Base-by-base conservation (phyloP, 2,329 filamentous ascomycete species). In the Talaromyces verruculosus region DNA sequence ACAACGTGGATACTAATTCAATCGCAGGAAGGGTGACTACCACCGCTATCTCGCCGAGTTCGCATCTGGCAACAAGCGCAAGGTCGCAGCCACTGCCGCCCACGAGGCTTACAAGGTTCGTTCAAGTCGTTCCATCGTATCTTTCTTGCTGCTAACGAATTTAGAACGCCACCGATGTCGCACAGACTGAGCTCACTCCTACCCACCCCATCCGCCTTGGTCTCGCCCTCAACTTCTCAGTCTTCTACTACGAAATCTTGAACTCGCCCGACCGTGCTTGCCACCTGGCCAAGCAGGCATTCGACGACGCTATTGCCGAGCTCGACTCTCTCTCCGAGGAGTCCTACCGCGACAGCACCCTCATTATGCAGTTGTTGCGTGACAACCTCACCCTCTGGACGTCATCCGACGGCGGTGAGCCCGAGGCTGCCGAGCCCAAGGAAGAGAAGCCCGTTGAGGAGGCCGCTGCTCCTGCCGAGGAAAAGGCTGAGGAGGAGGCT, bases 201-300 rank as follows among this genome's bases (percentile, higher is more conserved):
- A 98, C 95, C 69, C 94, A 98, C 87, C 94, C 94, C 75, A 98
- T 98, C 85, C 93, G 94, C 77, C 92, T 98, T 72, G 94, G 94
- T 81, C 90, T 98, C 77, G 94, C 94, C 73, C 89, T 98, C 74
- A 98, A 97, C 90, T 97, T 98, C 89, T 97, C 93, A 71, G 94
- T 97, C 77, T 97, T 97, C 87, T 97, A 97, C 89, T 97, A 97
- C 83, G 95, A 97, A 88, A 97, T 97, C 80, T 86, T 97, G 79
- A 98, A 97, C 90, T 96, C 93, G 41, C 94, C 93, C 77, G 93
- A 97, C 83, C 92, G 91, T 79, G 94, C 94, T 78, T 98, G 94
- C 89, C 94, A 98, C 81, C 89, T 98, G 72, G 94, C 94, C 83
- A 98, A 98, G 89, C 94, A 98, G 86, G 94, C 95, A 61, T 98